Conservation (phyloP, 805 yeast species). For the Ogataea nakhonphanomensis region DNA sequence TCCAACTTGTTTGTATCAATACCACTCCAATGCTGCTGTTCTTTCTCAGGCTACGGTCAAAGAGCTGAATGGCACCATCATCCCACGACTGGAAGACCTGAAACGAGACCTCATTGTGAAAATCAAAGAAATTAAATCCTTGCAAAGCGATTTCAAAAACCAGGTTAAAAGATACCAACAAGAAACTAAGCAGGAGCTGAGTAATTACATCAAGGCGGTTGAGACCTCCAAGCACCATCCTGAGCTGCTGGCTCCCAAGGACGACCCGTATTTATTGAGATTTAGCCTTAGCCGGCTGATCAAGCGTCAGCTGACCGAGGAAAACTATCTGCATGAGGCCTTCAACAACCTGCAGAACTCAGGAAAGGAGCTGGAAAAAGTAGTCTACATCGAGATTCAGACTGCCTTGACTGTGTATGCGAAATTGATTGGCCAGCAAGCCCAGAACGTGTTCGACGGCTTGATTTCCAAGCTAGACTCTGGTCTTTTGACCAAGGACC, state of each 20-base stretch:
- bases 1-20: constrained; percentile 57
- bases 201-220: constrained; percentile 54
- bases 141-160: constrained; percentile 82
- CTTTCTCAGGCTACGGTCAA: constrained; percentile 56
- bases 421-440: constrained; percentile 65
- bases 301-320: constrained; percentile 74
- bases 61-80: constrained; percentile 57
- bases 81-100: constrained; percentile 65
- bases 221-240: constrained; percentile 56
- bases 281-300: constrained; percentile 71
- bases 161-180: constrained; percentile 65
- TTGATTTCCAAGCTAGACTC: constrained; percentile 61
- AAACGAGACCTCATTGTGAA: constrained; percentile 76
- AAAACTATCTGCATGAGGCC: constrained; percentile 84
- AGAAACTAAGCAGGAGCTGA: constrained; percentile 57
- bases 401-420: constrained; percentile 73
- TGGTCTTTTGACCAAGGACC: constrained; percentile 73
- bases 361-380: constrained; percentile 84
- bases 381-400: constrained; percentile 84
- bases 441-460: constrained; percentile 64
- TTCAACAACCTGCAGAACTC: constrained; percentile 81
- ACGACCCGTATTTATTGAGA: constrained; percentile 82
- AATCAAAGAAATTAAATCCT: constrained; percentile 79
- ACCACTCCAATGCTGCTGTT: constrained; percentile 56
- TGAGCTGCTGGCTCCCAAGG: constrained; percentile 44